These are phyloP conservation scores for Lachnellula cervina DNA, from an alignment of 2,329 filamentous ascomycete genomes.

Conservation along the genomic window DNA sequence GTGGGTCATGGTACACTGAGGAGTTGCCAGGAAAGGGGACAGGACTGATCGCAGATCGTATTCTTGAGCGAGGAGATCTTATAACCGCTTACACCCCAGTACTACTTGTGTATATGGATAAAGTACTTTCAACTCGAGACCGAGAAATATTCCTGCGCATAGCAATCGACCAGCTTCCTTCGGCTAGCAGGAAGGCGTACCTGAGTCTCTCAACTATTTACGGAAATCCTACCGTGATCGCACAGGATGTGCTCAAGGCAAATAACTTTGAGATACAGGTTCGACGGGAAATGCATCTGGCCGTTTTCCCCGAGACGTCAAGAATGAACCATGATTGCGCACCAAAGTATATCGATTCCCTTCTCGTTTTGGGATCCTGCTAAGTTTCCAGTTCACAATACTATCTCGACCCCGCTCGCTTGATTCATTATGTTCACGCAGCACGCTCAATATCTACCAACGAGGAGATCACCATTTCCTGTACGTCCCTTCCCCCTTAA, in stretches of 20 bases:
- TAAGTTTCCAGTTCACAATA: conserved; percentile 15
- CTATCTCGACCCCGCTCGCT: conserved; percentile 30
- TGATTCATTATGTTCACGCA: conserved; percentile 38
- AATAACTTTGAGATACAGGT: conserved; percentile 12
- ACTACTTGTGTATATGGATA: neutral
- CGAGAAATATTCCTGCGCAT: conserved; percentile 1
- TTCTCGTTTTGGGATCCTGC: neutral
- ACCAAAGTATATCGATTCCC: conserved; percentile 32
- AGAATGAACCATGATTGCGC: conserved; percentile 40
- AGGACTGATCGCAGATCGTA: conserved; percentile 1
- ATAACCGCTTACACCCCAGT: neutral
- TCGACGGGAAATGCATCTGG: conserved; percentile 9
- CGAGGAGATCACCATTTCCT: conserved; percentile 40
- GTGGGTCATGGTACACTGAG: neutral
- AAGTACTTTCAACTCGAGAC: neutral
- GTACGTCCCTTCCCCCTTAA: neutral
- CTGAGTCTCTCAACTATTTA: conserved; percentile 2
- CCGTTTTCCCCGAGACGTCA: conserved; percentile 35
- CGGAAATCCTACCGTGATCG: neutral
- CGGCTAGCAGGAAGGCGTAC: neutral
- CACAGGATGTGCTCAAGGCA: conserved; percentile 13
- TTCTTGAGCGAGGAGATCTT: neutral
- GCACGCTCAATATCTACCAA: conserved; percentile 31
- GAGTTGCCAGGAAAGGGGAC: conserved; percentile 1
- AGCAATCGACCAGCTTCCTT: conserved; percentile 3